Evolutionary conservation across 2,329 filamentous ascomycete species (phyloP), one percentile per base, ranked within the genome.

Genomic region (Paracoccidioides brasiliensis): DNA sequence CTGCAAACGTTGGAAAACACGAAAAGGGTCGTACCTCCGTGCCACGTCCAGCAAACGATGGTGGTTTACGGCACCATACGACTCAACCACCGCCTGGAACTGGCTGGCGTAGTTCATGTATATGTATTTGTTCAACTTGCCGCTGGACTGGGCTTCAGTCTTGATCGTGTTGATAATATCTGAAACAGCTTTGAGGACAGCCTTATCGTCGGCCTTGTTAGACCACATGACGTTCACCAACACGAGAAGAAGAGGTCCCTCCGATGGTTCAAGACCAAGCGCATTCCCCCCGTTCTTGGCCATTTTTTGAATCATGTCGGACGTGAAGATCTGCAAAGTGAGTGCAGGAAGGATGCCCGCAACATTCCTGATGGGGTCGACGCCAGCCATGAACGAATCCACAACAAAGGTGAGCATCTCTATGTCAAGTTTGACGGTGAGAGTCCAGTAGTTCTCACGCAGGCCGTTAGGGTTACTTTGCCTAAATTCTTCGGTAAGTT

Each of bases 71-170:
- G 56, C 46, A 1, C 74, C 74, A 57, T 76, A 78, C 37, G 70
- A 69, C 4, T 62, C 56, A 42, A 77, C 61, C 0, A 72, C 68
- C 57, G 71, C 67, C 60, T 78, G 73, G 55, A 65, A 72, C 62
- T 67, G 65, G 54, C 67, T 67, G 5, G 74, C 75, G 56, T 77
- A 76, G 60, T 77, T 78, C 69, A 76, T 72, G 59, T 76, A 77
- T 30, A 74, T 59, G 55, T 67, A 77, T 37, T 64, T 56, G 10
- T 65, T 60, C 41, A 60, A 58, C 9, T 71, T 33, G 0, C 64
- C 64, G 37, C 60, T 57, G 54, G 56, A 55, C 59, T 69, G 61
- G 56, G 67, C 64, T 61, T 65, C 57, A 55, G 64, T 57, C 51
- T 61, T 55, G 55, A 70, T 60, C 41, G 63, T 54, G 15, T 61